phyloP scores from a whole-genome alignment of 768 basidiomycete genomes.

The Rhodotorula toruloides region DNA sequence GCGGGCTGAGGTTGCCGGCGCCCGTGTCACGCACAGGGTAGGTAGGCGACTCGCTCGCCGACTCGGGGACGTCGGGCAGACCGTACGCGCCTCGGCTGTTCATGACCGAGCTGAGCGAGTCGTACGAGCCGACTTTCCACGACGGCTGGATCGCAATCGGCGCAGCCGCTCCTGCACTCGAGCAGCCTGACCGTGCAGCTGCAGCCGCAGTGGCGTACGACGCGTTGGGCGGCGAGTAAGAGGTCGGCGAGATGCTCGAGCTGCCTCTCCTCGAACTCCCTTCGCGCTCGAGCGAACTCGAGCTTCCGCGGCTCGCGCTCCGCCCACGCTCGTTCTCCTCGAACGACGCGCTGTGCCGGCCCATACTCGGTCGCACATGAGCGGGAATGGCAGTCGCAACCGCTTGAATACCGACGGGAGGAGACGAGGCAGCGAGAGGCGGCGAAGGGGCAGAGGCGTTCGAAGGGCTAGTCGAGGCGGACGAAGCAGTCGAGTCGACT shows the following conservation, averaged over 20 bases:
- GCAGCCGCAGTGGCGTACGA: neutral
- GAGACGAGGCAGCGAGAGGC: neutral
- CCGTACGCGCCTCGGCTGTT: neutral
- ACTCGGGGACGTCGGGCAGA: constrained; percentile 25
- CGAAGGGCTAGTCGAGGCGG: constrained; percentile 6
- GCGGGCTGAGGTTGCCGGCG: neutral
- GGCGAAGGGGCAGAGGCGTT: neutral
- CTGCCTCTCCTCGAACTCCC: constrained; percentile 24
- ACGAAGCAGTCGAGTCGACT: neutral
- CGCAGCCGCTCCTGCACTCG: constrained; percentile 3
- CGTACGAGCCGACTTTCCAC: constrained; percentile 18
- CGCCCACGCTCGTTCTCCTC: constrained; percentile 24
- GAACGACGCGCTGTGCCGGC: constrained; percentile 7
- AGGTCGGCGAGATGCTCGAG: constrained; percentile 28
- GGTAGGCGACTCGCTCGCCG: constrained; percentile 11
- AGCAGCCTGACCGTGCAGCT: neutral
- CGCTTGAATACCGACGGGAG: constrained; percentile 8
- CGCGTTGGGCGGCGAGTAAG: constrained; percentile 18
- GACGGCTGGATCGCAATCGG: constrained; percentile 27
- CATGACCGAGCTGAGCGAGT: constrained; percentile 22
- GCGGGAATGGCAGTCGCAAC: constrained; percentile 32
- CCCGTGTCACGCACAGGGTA: neutral
- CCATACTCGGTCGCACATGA: constrained; percentile 17
- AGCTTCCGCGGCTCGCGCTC: constrained; percentile 28
- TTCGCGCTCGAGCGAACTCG: constrained; percentile 28